These are phyloP conservation scores for Sungouiella blattae DNA, from an alignment of 805 yeast genomes.

Conservation along the genomic window DNA sequence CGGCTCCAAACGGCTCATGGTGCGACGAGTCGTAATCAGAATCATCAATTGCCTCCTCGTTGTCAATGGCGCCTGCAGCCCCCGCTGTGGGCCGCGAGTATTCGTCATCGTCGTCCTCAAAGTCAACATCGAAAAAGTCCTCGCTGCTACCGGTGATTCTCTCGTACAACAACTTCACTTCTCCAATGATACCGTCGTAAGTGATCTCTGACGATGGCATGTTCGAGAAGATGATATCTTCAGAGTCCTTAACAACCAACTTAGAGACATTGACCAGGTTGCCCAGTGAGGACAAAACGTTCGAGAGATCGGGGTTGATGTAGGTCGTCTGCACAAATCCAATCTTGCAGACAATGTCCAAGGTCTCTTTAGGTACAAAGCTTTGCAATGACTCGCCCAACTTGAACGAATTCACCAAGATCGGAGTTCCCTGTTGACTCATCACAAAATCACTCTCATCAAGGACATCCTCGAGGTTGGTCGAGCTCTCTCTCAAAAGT, in stretches of 20 bases:
- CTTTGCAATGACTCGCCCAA: constrained; percentile 82
- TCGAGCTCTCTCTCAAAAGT: constrained; percentile 70
- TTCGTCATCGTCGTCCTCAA: constrained; percentile 86
- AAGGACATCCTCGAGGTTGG: constrained; percentile 46
- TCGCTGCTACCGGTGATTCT: constrained; percentile 88
- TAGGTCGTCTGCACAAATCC: constrained; percentile 38
- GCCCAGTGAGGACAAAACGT: constrained; percentile 30
- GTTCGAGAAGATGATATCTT: constrained; percentile 37
- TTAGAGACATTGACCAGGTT: constrained; percentile 23
- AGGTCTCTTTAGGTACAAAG: constrained; percentile 75
- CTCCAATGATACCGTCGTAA: constrained; percentile 86
- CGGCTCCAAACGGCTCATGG: constrained; percentile 43
- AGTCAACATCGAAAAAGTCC: constrained; percentile 94
- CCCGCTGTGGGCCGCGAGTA: constrained; percentile 7
- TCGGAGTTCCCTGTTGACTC: constrained; percentile 52
- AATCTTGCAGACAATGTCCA: constrained; percentile 40
- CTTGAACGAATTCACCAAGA: constrained; percentile 70
- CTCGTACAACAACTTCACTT: constrained; percentile 70
- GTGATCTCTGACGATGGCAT: constrained; percentile 85
- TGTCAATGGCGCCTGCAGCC: constrained; percentile 10
- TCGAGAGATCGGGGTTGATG: constrained; percentile 35
- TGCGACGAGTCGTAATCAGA: constrained; percentile 23
- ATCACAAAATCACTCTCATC: constrained; percentile 32
- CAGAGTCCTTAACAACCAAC: constrained; percentile 14
- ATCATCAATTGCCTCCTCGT: constrained; percentile 19